Conservation (phyloP, 2,329 filamentous ascomycete species). For the Monosporascus cannonballus region DNA sequence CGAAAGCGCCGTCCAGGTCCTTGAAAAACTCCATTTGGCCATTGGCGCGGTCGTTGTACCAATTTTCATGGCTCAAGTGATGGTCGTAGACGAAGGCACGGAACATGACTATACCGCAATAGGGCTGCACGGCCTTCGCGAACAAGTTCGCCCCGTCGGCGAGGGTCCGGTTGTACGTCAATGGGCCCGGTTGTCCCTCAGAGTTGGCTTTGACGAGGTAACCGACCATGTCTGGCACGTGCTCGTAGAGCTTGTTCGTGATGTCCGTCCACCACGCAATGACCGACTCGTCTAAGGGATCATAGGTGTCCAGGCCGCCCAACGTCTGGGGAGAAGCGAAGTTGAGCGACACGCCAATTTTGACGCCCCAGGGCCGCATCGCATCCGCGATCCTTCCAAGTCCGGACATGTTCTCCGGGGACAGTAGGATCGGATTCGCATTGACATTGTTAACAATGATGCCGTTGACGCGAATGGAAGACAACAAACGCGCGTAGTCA, state of each 20-base stretch:
- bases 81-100: conserved; percentile 66
- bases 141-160: conserved; percentile 65
- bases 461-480: conserved; percentile 61
- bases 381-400: conserved; percentile 56
- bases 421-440: conserved; percentile 54
- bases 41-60: conserved; percentile 63
- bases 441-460: conserved; percentile 69
- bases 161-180: conserved; percentile 64
- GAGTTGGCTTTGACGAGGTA: conserved; percentile 68
- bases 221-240: conserved; percentile 61
- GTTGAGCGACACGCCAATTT: conserved; percentile 60
- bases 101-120: conserved; percentile 62
- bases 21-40: conserved; percentile 63
- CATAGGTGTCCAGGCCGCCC: conserved; percentile 54
- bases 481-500: conserved; percentile 59
- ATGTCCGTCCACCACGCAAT: conserved; percentile 57
- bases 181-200: conserved; percentile 64
- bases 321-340: conserved; percentile 58
- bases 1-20: conserved; percentile 57
- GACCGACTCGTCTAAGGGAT: conserved; percentile 56
- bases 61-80: conserved; percentile 48
- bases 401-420: conserved; percentile 51
- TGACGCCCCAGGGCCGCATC: conserved; percentile 62
- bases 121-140: conserved; percentile 48
- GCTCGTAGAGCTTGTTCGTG: conserved; percentile 51